These are phyloP conservation scores for Apiotrichum porosum DNA, from an alignment of 1,284 basidiomycete species.

Conservation along the genomic window DNA sequence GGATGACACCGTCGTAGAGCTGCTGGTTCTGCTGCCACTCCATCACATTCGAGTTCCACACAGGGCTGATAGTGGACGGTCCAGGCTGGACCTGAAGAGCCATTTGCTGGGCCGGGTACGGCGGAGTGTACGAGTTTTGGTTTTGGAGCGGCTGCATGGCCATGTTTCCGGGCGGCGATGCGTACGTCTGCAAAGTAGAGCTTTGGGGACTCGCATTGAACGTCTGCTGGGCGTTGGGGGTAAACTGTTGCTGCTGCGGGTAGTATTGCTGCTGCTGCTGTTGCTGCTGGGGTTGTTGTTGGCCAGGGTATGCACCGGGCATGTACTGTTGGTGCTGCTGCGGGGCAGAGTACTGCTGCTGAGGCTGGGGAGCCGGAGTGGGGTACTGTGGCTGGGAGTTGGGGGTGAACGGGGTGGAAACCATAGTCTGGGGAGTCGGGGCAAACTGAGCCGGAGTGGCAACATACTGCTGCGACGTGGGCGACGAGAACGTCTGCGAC, in stretches of 20 bases:
- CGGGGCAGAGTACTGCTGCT: not conserved
- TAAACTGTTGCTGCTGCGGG: no score
- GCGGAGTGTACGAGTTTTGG: no score
- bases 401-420: not conserved
- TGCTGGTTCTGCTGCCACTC: slow-evolving; percentile 10
- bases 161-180: no score
- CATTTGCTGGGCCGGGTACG: no score
- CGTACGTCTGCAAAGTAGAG: no score
- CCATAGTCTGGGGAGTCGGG: no score
- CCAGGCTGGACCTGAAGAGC: no score
- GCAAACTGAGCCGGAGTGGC: not conserved
- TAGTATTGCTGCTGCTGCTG: no score
- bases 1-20: slow-evolving; percentile 17
- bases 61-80: no score
- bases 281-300: not conserved
- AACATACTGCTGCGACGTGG: not conserved
- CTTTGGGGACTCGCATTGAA: not conserved
- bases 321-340: not conserved
- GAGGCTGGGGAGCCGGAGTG: not conserved
- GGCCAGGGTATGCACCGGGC: no score
- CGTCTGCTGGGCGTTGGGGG: not conserved
- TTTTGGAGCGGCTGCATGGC: no score
- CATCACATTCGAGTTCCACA: not conserved
- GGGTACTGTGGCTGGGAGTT: not conserved
- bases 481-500: no score